Evolutionary conservation across 768 basidiomycete genomes (phyloP).

Genomic region (Lentinula boryana): DNA sequence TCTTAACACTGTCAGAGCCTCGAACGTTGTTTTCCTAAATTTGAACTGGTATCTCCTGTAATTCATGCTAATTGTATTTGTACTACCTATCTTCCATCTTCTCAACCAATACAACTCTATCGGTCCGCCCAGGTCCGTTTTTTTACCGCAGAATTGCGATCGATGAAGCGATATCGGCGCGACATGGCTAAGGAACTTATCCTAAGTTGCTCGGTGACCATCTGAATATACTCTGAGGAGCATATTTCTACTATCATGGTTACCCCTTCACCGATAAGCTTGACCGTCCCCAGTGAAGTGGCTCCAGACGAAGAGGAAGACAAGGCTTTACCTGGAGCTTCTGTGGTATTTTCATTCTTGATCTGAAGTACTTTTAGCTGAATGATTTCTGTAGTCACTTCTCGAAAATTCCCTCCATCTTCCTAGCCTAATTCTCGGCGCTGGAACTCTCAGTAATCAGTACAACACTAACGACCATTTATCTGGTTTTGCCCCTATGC

Average conservation of each 20-base stretch:
- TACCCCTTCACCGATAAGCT: not conserved
- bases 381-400: conserved; percentile 17
- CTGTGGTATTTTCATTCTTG: conserved; percentile 28
- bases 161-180: not conserved
- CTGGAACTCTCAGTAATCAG: conserved; percentile 58
- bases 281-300: not conserved
- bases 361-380: not conserved
- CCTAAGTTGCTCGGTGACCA: not conserved
- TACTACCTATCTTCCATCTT: not conserved
- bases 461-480: conserved; percentile 64
- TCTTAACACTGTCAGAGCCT: too few relatives aligned
- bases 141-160: not conserved
- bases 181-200: not conserved
- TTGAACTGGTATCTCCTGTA: not conserved
- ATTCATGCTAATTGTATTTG: not conserved
- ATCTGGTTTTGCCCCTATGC: conserved; percentile 48
- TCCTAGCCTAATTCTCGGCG: conserved; percentile 60
- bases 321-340: conserved; percentile 28
- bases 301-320: conserved; percentile 27
- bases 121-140: not conserved
- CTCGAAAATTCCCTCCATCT: conserved; percentile 30
- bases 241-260: not conserved
- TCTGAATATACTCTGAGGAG: not conserved
- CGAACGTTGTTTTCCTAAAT: not conserved
- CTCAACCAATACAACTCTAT: not conserved